These are phyloP conservation scores for Pyrenophora tritici-repentis DNA, from an alignment of 2,329 filamentous ascomycete genomes.

Conservation along the genomic window DNA sequence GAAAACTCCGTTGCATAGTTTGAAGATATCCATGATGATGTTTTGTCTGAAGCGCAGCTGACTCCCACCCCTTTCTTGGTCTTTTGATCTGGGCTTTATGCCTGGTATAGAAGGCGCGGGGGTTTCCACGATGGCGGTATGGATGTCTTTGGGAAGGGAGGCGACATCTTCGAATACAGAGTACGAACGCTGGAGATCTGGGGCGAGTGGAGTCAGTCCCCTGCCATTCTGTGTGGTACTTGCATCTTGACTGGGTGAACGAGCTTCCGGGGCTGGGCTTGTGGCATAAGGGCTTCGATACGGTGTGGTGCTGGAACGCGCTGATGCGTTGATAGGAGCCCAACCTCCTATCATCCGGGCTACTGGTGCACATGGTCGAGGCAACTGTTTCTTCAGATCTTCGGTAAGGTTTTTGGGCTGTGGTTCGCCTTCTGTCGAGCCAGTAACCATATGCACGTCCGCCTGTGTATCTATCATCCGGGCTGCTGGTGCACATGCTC, in stretches of 20 bases:
- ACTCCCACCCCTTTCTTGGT: constrained; percentile 18
- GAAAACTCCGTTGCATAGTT: constrained; percentile 60
- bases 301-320: not conserved
- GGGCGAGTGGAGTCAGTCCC: not conserved
- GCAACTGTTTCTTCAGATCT: not conserved
- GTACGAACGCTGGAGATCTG: not conserved
- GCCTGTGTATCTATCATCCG: too few relatives aligned
- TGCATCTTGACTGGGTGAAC: not conserved
- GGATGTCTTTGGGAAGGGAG: not conserved
- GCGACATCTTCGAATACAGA: not conserved
- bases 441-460: not conserved
- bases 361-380: not conserved
- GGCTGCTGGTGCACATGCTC: not conserved
- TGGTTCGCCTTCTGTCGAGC: not conserved
- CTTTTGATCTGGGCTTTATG: constrained; percentile 10
- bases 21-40: constrained; percentile 60
- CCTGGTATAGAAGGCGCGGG: constrained; percentile 7
- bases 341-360: constrained; percentile 14
- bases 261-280: not conserved
- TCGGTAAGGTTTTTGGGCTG: not conserved
- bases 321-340: constrained; percentile 25
- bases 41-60: constrained; percentile 36
- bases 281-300: constrained; percentile 30
- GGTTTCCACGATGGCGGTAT: constrained; percentile 8
- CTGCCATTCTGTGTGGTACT: not conserved